Conservation (phyloP, 345 rosid species). For the Gossypium ekmanianum region DNA sequence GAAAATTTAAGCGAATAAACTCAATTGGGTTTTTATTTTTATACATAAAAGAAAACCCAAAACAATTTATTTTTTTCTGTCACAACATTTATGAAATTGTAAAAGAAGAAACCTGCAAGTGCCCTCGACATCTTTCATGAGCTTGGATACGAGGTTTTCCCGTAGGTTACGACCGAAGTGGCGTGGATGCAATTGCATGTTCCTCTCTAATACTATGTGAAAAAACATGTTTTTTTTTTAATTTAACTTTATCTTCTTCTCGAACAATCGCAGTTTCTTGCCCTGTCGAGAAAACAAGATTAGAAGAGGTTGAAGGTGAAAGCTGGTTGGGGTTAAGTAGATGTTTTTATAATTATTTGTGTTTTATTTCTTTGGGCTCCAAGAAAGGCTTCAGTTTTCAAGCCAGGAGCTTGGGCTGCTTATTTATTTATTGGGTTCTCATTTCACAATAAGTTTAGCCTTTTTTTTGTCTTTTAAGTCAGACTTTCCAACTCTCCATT, state of each 20-base stretch:
- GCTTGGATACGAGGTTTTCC: conserved; percentile 75
- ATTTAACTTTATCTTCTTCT: not conserved
- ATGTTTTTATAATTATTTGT: too few relatives aligned
- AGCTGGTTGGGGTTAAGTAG: too few relatives aligned
- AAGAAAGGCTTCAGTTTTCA: too few relatives aligned
- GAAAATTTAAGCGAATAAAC: not conserved
- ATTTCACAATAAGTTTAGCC: too few relatives aligned
- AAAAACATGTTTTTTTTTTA: conserved; percentile 52
- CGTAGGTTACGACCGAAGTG: conserved; percentile 83
- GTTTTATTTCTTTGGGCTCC: too few relatives aligned
- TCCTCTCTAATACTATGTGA: conserved; percentile 79
- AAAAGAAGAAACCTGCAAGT: conserved; percentile 65
- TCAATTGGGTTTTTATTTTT: not conserved
- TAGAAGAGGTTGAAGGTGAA: too few relatives aligned
- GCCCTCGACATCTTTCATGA: conserved; percentile 95
- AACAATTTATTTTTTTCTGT: not conserved
- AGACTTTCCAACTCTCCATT: too few relatives aligned
- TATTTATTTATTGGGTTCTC: too few relatives aligned
- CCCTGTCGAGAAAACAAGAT: too few relatives aligned
- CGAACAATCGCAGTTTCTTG: not conserved
- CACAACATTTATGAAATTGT: not conserved
- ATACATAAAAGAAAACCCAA: not conserved
- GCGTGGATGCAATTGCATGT: conserved; percentile 89
- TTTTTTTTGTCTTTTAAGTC: too few relatives aligned
- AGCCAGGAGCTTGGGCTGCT: too few relatives aligned